Conservation (phyloP, 2,329 filamentous ascomycete species). For the Penicillium glabrum region DNA sequence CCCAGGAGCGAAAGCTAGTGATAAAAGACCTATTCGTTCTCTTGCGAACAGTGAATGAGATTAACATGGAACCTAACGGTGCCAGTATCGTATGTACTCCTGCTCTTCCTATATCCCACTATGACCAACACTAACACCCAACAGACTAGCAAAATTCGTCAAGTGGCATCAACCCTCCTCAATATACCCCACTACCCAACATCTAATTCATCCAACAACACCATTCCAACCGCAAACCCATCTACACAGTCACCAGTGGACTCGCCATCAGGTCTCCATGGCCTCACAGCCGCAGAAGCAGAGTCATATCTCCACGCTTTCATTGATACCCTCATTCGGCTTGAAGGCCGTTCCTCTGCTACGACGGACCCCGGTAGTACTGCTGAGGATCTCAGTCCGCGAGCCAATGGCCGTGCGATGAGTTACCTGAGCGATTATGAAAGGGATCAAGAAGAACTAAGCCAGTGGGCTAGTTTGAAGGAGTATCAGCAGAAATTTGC, state of each 20-base stretch:
- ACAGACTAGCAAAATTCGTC: constrained; percentile 78
- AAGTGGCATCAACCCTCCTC: constrained; percentile 77
- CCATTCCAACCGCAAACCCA: constrained; percentile 18
- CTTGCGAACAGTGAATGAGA: constrained; percentile 74
- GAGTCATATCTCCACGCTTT: constrained; percentile 72
- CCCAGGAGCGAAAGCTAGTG: constrained; percentile 75
- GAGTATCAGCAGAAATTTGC: constrained; percentile 75
- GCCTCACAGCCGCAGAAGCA: constrained; percentile 50
- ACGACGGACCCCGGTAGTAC: constrained; percentile 29
- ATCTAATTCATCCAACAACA: constrained; percentile 19
- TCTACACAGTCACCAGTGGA: constrained; percentile 59
- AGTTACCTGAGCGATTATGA: constrained; percentile 47
- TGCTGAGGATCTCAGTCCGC: constrained; percentile 44
- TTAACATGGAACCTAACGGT: constrained; percentile 76
- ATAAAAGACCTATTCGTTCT: constrained; percentile 76
- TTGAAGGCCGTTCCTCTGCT: constrained; percentile 60
- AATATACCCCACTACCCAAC: constrained; percentile 58
- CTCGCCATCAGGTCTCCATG: constrained; percentile 43
- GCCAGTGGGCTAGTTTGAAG: constrained; percentile 74
- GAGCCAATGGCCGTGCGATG: constrained; percentile 33
- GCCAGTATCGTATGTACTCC: constrained; percentile 59
- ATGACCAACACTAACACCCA: constrained; percentile 1
- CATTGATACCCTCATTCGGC: constrained; percentile 70
- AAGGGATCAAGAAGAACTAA: constrained; percentile 73
- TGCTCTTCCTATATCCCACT: background rate